These are phyloP conservation scores for Trichoderma oligosporum DNA, from an alignment of 2,329 filamentous ascomycete genomes.

Conservation along the genomic window DNA sequence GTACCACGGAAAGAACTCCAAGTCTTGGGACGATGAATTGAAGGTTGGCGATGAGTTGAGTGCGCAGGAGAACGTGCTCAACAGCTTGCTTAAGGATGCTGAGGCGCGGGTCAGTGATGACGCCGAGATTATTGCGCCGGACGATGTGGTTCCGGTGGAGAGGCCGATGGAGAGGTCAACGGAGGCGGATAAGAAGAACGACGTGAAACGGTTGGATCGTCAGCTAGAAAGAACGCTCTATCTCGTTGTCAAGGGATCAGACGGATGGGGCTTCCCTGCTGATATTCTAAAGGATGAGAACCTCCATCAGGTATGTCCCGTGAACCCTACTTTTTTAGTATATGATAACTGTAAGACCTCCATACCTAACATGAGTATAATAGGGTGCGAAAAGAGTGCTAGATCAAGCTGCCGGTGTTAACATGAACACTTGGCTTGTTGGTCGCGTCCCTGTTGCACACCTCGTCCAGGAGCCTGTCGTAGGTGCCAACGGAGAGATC, in stretches of 20 bases:
- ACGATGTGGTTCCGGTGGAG: slow-evolving; percentile 64
- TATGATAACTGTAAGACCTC: neutral
- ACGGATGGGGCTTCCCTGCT: slow-evolving; percentile 81
- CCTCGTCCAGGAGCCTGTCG: slow-evolving; percentile 54
- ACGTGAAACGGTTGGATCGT: slow-evolving; percentile 74
- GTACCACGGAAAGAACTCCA: slow-evolving; percentile 67
- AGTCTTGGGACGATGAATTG: slow-evolving; percentile 90
- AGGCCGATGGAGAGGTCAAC: slow-evolving; percentile 66
- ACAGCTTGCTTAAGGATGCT: slow-evolving; percentile 71
- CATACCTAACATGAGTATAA: slow-evolving; percentile 4
- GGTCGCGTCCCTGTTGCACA: slow-evolving; percentile 87
- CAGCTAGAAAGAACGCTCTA: slow-evolving; percentile 80
- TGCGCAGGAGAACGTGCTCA: slow-evolving; percentile 59
- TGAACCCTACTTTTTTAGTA: too few relatives aligned
- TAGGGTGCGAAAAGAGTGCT: slow-evolving; percentile 81
- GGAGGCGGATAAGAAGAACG: slow-evolving; percentile 72
- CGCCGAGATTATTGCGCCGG: slow-evolving; percentile 54
- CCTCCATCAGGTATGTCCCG: slow-evolving; percentile 68
- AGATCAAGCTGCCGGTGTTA: slow-evolving; percentile 71
- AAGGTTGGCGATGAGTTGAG: slow-evolving; percentile 68
- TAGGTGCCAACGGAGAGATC: slow-evolving; percentile 42
- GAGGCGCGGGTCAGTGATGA: slow-evolving; percentile 60
- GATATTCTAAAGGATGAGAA: slow-evolving; percentile 69
- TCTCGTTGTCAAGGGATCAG: slow-evolving; percentile 70
- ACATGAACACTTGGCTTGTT: slow-evolving; percentile 99